A percentile compares a stretch with the other conserved stretches of the same genome.
phyloP scores from a whole-genome alignment of 2,329 filamentous ascomycete genomes.

The Huntiella savannae region DNA sequence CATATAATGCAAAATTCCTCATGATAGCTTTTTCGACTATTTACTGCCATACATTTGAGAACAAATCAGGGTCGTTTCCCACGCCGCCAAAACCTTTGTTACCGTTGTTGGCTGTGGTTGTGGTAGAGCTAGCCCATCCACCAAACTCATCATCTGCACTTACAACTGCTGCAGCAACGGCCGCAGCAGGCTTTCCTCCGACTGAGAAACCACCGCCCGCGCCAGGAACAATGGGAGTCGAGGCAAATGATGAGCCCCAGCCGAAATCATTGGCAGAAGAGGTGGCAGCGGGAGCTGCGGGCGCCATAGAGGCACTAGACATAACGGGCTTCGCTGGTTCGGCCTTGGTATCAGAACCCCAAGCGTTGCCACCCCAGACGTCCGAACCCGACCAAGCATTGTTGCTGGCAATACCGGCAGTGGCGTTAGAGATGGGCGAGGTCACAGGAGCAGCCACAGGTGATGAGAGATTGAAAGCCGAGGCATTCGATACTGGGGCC shows the following conservation, averaged over 20 bases:
- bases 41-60: constrained; percentile 89
- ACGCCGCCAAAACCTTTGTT: constrained; percentile 26
- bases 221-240: constrained; percentile 40
- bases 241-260: constrained; percentile 34
- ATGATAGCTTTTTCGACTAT: neutral
- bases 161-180: constrained; percentile 40
- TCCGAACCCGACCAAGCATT: constrained; percentile 36
- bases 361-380: constrained; percentile 76
- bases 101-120: constrained; percentile 25
- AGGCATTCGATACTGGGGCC: constrained; percentile 28
- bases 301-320: constrained; percentile 27
- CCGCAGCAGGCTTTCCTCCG: constrained; percentile 25
- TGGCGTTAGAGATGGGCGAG: constrained; percentile 13
- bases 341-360: constrained; percentile 35
- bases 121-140: constrained; percentile 65
- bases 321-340: constrained; percentile 34
- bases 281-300: constrained; percentile 26
- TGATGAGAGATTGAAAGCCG: constrained; percentile 56
- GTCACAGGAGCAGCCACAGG: constrained; percentile 24
- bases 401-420: constrained; percentile 20
- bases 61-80: constrained; percentile 56
- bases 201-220: constrained; percentile 33
- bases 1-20: neutral
- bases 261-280: constrained; percentile 38
- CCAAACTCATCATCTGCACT: constrained; percentile 89